Evolutionary conservation across 2,329 filamentous ascomycete species (phyloP).

Genomic region (Neopestalotiopsis clavispora): DNA sequence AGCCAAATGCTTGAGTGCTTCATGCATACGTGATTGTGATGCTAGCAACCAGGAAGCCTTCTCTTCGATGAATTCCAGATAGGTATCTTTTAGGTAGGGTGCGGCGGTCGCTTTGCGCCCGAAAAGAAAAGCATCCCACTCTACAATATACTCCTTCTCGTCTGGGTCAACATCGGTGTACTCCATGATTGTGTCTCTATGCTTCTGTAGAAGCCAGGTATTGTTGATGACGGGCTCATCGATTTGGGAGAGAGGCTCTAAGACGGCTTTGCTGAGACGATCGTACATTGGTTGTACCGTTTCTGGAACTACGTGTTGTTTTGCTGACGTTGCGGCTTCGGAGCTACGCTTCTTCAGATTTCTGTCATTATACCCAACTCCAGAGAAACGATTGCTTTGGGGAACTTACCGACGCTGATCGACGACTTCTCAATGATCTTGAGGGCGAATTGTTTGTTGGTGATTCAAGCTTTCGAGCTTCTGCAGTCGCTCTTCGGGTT

Average conservation of each 20-base stretch:
- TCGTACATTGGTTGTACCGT: slow-evolving; percentile 61
- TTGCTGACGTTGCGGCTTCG: slow-evolving; percentile 31
- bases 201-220: slow-evolving; percentile 63
- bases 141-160: slow-evolving; percentile 63
- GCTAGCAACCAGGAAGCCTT: slow-evolving; percentile 59
- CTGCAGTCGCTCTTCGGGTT: slow-evolving; percentile 24
- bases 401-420: background rate
- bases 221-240: slow-evolving; percentile 49
- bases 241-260: slow-evolving; percentile 54
- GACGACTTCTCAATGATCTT: background rate
- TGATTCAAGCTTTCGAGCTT: slow-evolving; percentile 26
- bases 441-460: slow-evolving; percentile 28
- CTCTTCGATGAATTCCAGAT: slow-evolving; percentile 55
- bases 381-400: background rate
- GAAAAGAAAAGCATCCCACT: slow-evolving; percentile 63
- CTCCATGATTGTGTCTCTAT: slow-evolving; percentile 61
- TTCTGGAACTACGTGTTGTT: slow-evolving; percentile 51
- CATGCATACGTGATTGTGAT: slow-evolving; percentile 51
- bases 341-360: background rate
- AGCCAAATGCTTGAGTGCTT: slow-evolving; percentile 60
- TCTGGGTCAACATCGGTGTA: slow-evolving; percentile 58
- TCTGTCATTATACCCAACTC: background rate
- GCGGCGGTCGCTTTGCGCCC: slow-evolving; percentile 55
- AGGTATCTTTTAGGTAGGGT: slow-evolving; percentile 56
- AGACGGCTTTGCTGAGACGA: slow-evolving; percentile 57